Conservation (phyloP, 1,284 basidiomycete species). For the Laetiporus sulphureus region DNA sequence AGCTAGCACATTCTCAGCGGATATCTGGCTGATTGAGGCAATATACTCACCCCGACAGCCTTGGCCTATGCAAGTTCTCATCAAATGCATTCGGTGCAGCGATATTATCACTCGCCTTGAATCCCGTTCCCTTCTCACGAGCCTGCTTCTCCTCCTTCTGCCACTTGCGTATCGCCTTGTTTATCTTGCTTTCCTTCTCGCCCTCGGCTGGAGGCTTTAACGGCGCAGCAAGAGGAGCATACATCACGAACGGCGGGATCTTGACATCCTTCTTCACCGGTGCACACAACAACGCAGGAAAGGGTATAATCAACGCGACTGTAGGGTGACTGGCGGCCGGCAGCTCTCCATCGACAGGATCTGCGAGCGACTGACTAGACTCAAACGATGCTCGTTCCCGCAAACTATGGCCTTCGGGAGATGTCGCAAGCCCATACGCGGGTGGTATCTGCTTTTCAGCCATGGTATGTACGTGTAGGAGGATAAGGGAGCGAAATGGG, state of each 20-base stretch:
- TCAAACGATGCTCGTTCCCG: no score
- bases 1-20: constrained; percentile 1
- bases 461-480: no score
- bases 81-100: background rate
- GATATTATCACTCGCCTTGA: constrained; percentile 1
- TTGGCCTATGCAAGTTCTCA: background rate
- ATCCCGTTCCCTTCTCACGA: constrained; percentile 5
- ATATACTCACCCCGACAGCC: constrained; percentile 4
- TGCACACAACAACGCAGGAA: constrained; percentile 1
- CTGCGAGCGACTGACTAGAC: no score
- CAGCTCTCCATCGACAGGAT: no score
- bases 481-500: no score
- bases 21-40: no score
- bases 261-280: constrained; percentile 5
- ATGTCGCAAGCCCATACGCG: no score
- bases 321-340: constrained; percentile 4
- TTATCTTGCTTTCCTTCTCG: constrained; percentile 5
- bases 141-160: constrained; percentile 8
- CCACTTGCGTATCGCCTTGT: constrained; percentile 8
- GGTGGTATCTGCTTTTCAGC: no score
- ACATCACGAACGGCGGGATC: constrained; percentile 8
- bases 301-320: constrained; percentile 5
- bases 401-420: no score
- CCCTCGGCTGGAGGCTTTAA: constrained; percentile 3
- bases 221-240: constrained; percentile 6